Base-by-base conservation (phyloP, 2,329 filamentous ascomycete species). In the Didymella exigua region DNA sequence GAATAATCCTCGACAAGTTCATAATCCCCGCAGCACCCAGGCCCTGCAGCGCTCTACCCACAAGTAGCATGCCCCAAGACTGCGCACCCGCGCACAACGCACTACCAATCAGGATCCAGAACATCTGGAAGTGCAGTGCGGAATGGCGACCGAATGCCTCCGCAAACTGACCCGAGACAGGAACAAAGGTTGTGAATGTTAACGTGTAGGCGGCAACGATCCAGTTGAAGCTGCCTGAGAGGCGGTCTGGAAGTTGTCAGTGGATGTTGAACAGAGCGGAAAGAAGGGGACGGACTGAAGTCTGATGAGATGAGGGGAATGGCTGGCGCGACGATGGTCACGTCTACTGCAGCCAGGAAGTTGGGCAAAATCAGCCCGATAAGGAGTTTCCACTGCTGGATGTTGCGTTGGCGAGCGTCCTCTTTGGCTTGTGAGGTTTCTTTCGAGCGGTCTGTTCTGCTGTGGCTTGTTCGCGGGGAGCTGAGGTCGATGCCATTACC, bases 151-250 rank as follows among this genome's bases (percentile, higher is more conserved):
- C 87, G 61, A 87, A 88, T 24, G 89, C 80, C 60, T 89, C 85
- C 14, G 84, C 81, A 38, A 86, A 78, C 61, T 89, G 86, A 1
- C 83, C 85, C 75, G 86, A 89, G 47, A 84, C 82, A 3, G 86
- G 86, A 8, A 89, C 85, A 60, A 89, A 89, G 1, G 86, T 82
- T 1, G 87, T 86, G 0, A 84, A 84, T 0, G 86, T 87, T 13
- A 90, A 76, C 47, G 86, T 89, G 72, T 89, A 90, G 6, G 86
- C 79, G 0, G 87, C 86, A 16, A 89, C 83, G 65, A 90, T 87
- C 86, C 86, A 89, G 42, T 73, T 74, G 54, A 74, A 73, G 34
- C 66, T 67, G 31, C 70, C 70, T 65, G 87, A 89, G 2, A 88
- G 77, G 62, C 87, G 82, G 16, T 82, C 78, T 71, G 24, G 8